phyloP scores from a whole-genome alignment of 176 grass and related monocot species.

The Saccharum officinarum region DNA sequence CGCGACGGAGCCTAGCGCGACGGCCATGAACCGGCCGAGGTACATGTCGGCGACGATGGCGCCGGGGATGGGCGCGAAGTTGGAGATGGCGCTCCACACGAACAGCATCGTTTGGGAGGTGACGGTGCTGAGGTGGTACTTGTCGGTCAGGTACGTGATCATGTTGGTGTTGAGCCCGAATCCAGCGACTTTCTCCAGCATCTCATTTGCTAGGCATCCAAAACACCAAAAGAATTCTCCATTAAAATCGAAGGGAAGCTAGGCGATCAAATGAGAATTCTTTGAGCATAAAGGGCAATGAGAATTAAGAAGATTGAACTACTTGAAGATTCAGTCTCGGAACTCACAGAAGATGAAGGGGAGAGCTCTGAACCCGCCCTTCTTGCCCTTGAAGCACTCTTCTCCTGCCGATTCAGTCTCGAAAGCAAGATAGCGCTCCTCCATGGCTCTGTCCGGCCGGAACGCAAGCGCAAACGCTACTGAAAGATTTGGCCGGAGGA shows the following conservation, averaged over 20 bases:
- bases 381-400: conserved; percentile 17
- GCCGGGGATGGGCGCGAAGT: conserved; percentile 55
- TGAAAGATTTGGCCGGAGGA: background rate
- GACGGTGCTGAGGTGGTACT: conserved; percentile 56
- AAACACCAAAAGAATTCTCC: background rate
- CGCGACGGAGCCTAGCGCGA: conserved; percentile 40
- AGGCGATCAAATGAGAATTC: background rate
- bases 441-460: background rate
- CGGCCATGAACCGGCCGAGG: conserved; percentile 52
- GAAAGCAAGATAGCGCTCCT: conserved; percentile 12
- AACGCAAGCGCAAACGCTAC: background rate
- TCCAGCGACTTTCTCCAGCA: conserved; percentile 59
- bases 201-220: conserved; percentile 49
- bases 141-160: conserved; percentile 54
- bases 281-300: background rate
- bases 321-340: background rate
- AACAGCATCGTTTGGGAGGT: conserved; percentile 23
- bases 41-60: conserved; percentile 54
- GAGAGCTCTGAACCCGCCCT: conserved; percentile 41
- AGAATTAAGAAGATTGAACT: background rate
- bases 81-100: conserved; percentile 32
- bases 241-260: background rate
- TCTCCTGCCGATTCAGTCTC: background rate
- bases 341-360: conserved; percentile 54
- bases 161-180: conserved; percentile 57